Evolutionary conservation across 805 yeast species (phyloP).

Genomic region (Limtongia smithiae): DNA sequence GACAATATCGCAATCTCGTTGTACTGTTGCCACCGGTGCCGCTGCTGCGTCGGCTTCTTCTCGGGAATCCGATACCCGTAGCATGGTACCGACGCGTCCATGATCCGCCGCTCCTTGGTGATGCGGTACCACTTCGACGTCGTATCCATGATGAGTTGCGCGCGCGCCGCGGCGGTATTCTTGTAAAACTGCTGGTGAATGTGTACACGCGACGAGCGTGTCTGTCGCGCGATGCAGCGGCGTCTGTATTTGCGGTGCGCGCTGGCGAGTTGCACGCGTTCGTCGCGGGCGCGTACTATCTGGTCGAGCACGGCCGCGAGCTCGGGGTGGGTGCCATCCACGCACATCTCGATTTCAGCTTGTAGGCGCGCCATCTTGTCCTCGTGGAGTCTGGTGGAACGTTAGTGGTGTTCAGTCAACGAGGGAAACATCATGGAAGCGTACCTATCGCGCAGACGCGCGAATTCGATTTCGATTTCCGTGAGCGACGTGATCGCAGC

Average conservation of each 20-base stretch:
- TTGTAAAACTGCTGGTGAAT: slow-evolving; percentile 64
- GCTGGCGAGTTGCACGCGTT: slow-evolving; percentile 53
- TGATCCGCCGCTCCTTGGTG: slow-evolving; percentile 77
- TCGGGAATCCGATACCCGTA: slow-evolving; percentile 44
- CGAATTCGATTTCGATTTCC: slow-evolving; percentile 80
- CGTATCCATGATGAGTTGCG: slow-evolving; percentile 61
- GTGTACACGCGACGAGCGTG: slow-evolving; percentile 70
- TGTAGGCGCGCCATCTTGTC: slow-evolving; percentile 75
- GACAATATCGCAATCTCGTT: slow-evolving; percentile 66
- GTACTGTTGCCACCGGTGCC: slow-evolving; percentile 61
- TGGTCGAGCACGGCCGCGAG: slow-evolving; percentile 43
- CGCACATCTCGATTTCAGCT: slow-evolving; percentile 80
- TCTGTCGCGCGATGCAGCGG: slow-evolving; percentile 73
- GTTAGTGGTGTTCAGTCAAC: neutral
- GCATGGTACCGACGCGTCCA: slow-evolving; percentile 60
- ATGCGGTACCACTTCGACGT: slow-evolving; percentile 89
- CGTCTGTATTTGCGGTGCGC: slow-evolving; percentile 60
- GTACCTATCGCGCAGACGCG: slow-evolving; percentile 66
- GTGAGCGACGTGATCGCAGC: slow-evolving; percentile 71
- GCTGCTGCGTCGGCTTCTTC: slow-evolving; percentile 50
- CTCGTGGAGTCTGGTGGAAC: slow-evolving; percentile 53
- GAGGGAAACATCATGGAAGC: neutral
- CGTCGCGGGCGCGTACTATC: slow-evolving; percentile 70
- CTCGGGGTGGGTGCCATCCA: slow-evolving; percentile 89
- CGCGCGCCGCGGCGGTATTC: slow-evolving; percentile 62